Conservation (phyloP, 208 protist species). For the Trypanosomatidae sp. region DNA sequence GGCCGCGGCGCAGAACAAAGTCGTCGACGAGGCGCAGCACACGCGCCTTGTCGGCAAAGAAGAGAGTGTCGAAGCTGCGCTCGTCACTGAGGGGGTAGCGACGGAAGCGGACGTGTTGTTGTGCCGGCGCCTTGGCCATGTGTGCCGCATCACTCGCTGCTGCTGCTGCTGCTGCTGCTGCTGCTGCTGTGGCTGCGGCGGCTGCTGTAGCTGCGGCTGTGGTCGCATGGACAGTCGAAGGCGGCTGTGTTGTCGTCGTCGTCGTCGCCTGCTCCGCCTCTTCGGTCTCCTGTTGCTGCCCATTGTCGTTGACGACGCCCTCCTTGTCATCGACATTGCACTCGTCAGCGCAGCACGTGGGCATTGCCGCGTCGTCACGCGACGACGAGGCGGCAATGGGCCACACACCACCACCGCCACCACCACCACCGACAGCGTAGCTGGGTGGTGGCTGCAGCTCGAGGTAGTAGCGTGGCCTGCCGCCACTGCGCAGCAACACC, state of each 20-base stretch:
- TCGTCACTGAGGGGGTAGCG: slow-evolving; percentile 53
- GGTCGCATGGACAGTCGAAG: too few species aligned
- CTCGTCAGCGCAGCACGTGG: too few species aligned
- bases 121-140: neutral
- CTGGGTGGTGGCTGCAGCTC: slow-evolving; percentile 22
- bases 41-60: slow-evolving; percentile 56
- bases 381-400: too few species aligned
- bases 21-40: slow-evolving; percentile 69
- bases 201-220: too few species aligned
- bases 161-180: neutral
- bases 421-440: too few species aligned
- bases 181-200: too few species aligned
- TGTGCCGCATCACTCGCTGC: neutral
- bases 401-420: too few species aligned
- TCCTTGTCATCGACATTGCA: slow-evolving; percentile 3
- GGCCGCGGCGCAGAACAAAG: slow-evolving; percentile 53
- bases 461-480: slow-evolving; percentile 15
- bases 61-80: slow-evolving; percentile 80
- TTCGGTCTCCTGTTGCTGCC: neutral
- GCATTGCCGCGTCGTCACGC: too few species aligned
- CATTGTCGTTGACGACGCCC: neutral
- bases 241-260: too few species aligned
- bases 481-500: slow-evolving; percentile 13
- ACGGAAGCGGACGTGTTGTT: slow-evolving; percentile 29
- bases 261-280: neutral